Base-by-base conservation (phyloP, 805 yeast genomes). In the Hanseniaspora thailandica region DNA sequence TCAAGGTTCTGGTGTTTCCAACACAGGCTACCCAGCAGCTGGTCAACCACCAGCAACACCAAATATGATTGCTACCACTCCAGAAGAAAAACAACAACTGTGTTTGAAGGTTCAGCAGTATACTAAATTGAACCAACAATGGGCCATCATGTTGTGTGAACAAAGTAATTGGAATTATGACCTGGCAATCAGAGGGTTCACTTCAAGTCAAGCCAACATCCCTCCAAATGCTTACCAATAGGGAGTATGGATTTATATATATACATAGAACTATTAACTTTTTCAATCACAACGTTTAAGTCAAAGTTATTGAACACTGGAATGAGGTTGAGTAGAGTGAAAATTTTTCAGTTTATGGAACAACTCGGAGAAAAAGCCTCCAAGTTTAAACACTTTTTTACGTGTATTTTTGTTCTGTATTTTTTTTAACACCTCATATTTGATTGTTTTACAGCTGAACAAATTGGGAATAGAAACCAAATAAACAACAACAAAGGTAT, bases 101-200 rank as follows among this genome's bases (percentile, higher is more conserved):
- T 73, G 86, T 17, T 74, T 76, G 22, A 82, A 76, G 61, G 68
- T 90, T 23, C 77, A 83, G 68, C 65, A 75, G 26, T 86, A 83
- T 57, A 89, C 97, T 0, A 78, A 80, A 47, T 71, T 89, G 59
- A 88, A 77, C 59, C 71, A 84, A n/a, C 84, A 85, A 60, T 89
- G 81, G 65, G 85, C 90, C 0, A 69, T 80, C 26, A 78, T 89
- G 84, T 74, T 93, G 38, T 82, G 88, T 55, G 88, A 87, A 64
- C 96, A 88, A 66, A 86, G 95, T 61, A 75, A 77, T 52, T 89
- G 94, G 89, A 83, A 85, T 65, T 81, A 78, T 59, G 80, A 77
- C 26, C 74, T 71, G 51, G 89, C 96, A 26, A 69, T 78, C 13
- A 74, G 73, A 43, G 81, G 85, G 54, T 90, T 90, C 68, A 76